Evolutionary conservation across 179 eudicot species (phyloP), one percentile per base, ranked within the genome.

Genomic region (Silene noctiflora): DNA sequence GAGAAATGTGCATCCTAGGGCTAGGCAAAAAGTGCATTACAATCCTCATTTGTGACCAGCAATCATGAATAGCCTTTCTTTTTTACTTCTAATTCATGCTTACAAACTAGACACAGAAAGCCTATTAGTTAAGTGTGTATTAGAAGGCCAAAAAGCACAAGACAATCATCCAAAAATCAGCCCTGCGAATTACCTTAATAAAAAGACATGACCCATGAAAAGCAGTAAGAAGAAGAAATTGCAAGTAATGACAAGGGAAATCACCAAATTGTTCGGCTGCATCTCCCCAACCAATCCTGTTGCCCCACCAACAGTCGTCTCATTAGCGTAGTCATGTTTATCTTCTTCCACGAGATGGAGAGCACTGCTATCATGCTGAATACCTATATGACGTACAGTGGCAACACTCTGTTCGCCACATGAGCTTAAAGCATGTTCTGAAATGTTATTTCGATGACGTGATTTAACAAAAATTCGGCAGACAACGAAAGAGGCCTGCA

Each of bases 401-500:
- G 84, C 81, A 69, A 72, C 69, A 73, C 85, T 83, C 55, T 82
- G 88, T 64, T 84, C 85, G 31, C 80, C 86, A 24, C 83, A 86
- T 2, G 88, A 88, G 70, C 89, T 83, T 39, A 84, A 76, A 33
- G 74, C 73, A 78, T 74, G 84, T 67, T 85, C 86, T 22, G 84
- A 83, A 13, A 78, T 51, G 67, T 61, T 83, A 58, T 71, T 80
- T 78, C 12, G 77, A 39, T 67, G 24, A 20, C 72, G 79, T 71
- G 88, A 62, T 63, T 76, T 82, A 29, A 78, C 77, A 72, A 88
- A 84, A 10, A 86, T 76, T 69, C 89, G 87, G 80, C 89, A 88
- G 1, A 85, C 81, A 42, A 86, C 85, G 76, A 83, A 85, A 22
- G 90, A 78, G 33, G 81, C 88, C 91, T 88, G 87, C 78, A 82